Base-by-base conservation (phyloP, 129 eudicot species). In the Kitagawia praeruptora region DNA sequence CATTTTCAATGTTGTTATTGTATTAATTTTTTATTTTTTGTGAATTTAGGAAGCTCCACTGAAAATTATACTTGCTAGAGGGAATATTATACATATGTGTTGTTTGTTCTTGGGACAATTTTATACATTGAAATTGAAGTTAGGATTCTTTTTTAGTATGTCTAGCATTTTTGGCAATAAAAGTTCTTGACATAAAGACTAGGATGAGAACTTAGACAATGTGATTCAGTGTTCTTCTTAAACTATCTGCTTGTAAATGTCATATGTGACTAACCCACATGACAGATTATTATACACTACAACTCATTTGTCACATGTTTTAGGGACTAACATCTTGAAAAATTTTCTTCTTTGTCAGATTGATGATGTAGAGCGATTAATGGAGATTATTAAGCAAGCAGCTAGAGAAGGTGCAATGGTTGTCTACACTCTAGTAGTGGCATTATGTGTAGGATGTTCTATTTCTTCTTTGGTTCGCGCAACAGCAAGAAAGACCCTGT, bases 391-490 rank as follows among this genome's bases (percentile, higher is more conserved):
- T 61, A 87, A 89, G 83, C 97, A 94, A 87, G 97, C 98, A 47
- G 98, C 98, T 67, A 87, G 79, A 80, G 96, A 91, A 84, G 91
- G 90, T 11, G 98, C 98, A 41, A 87, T 94, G 89, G 77, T 94
- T 8, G 93, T 94, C 21, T 94, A 94, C 89, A 94, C 98, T 70
- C 86, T 94, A 44, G 98, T n/a, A n/a, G n/a, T n/a, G n/a, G n/a
- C n/a, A n/a, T n/a, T n/a, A n/a, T n/a, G n/a, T n/a, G n/a, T n/a
- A n/a, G n/a, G n/a, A n/a, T n/a, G n/a, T n/a, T n/a, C n/a, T n/a
- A n/a, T n/a, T n/a, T n/a, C n/a, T n/a, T n/a, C n/a, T n/a, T n/a
- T n/a, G n/a, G n/a, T n/a, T n/a, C n/a, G n/a, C n/a, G n/a, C n/a
- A n/a, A n/a, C n/a, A n/a, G n/a, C n/a, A n/a, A n/a, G n/a, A n/a